Conservation (phyloP, 1,284 basidiomycete species). For the Golubevia sp. region DNA sequence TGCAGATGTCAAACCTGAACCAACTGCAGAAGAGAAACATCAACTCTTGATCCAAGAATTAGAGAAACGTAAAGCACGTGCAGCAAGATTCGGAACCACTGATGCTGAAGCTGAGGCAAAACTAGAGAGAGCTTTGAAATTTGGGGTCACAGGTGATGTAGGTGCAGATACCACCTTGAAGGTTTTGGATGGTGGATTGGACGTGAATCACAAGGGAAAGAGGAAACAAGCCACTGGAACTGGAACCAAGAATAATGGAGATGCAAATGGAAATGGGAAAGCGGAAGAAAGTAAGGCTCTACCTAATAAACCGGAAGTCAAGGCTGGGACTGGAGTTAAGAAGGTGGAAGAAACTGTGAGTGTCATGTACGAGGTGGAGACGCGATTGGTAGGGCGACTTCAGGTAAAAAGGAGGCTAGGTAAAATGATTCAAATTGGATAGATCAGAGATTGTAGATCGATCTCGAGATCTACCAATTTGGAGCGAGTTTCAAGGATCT, state of each 20-base stretch:
- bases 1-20: constrained; percentile 1
- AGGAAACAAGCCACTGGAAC: background rate
- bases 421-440: background rate
- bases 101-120: constrained; percentile 41
- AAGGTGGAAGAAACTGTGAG: background rate
- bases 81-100: constrained; percentile 44
- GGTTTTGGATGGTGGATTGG: constrained; percentile 2
- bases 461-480: background rate
- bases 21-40: constrained; percentile 23
- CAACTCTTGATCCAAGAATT: constrained; percentile 37
- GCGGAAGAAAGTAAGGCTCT: background rate
- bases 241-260: background rate
- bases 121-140: constrained; percentile 44
- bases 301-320: constrained; percentile 7
- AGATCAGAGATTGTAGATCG: too few relatives aligned
- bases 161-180: constrained; percentile 2
- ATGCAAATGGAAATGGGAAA: constrained; percentile 5
- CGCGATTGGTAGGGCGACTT: constrained; percentile 1
- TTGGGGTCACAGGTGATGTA: constrained; percentile 41
- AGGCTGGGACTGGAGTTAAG: constrained; percentile 15
- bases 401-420: background rate
- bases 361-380: background rate
- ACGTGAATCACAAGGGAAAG: background rate
- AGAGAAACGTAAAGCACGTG: constrained; percentile 48
- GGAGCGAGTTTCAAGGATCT: background rate